Base-by-base conservation (phyloP, 805 yeast species). In the Candida montana region DNA sequence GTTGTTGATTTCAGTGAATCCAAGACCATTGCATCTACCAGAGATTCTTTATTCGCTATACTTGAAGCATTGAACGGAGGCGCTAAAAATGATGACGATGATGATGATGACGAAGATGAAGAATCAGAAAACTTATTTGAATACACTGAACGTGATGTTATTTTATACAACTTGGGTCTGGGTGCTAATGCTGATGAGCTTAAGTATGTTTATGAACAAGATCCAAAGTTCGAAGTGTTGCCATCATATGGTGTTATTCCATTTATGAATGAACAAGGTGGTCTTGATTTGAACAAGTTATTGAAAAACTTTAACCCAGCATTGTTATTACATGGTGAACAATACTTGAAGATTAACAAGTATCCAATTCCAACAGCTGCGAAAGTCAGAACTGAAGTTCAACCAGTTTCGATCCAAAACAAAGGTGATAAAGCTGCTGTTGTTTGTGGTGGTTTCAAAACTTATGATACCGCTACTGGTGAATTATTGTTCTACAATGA, bases 161-260 rank as follows among this genome's bases (percentile, higher is more conserved):
- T 88, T 49, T 71, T 91, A 50, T 91, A 91, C 71, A 93, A 91
- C 68, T 58, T 91, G 43, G 95, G 95, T 30, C 70, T 91, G 44
- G 98, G 98, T 51, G 93, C 96, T 31, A 78, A 69, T 27, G 77
- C 86, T 30, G 69, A 70, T 32, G 95, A 91, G 57, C 71, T 89
- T 56, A 69, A 84, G 57, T 88, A 86, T 62, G 78, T 74, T 19
- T 91, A 81, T 62, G 99, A 91, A 67, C 77, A 79, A 52, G 74
- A 74, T 55, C 67, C 72, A 7, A 78, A 86, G 51, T 91, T 91
- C 70, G 88, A 86, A 58, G 91, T 83, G 7, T 63, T 91, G 35
- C 96, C 97, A 42, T 75, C 95, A 1, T 89, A 83, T 64, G 96
- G 95, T 44, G 95, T 88, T 39, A 79, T 91, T 53, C 91, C 96